These are phyloP conservation scores for Castanea crenata DNA, from an alignment of 306 rosid genomes.

Conservation along the genomic window DNA sequence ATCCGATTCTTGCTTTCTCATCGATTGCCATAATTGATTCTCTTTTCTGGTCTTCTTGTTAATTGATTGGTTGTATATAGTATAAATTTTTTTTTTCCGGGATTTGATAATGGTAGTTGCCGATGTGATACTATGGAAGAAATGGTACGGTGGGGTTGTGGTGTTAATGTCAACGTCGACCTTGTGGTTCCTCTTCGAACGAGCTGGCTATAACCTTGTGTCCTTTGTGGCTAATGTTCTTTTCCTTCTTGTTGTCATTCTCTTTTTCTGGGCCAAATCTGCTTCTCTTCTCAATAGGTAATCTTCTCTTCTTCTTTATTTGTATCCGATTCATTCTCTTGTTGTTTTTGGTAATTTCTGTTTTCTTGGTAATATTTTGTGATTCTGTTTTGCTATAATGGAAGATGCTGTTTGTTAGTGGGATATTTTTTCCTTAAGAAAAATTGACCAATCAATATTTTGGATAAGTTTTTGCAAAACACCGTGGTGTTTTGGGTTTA, in stretches of 20 bases:
- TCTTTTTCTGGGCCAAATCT: slow-evolving; percentile 94
- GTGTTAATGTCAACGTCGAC: slow-evolving; percentile 57
- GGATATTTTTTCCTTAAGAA: background rate
- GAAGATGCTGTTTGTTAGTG: background rate
- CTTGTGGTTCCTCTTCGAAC: slow-evolving; percentile 80
- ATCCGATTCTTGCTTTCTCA: slow-evolving; percentile 7
- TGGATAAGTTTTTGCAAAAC: too few relatives aligned
- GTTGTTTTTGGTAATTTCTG: background rate
- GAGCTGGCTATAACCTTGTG: slow-evolving; percentile 78
- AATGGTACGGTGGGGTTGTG: slow-evolving; percentile 62
- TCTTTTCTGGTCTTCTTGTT: background rate
- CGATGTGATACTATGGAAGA: slow-evolving; percentile 88
- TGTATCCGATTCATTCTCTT: background rate
- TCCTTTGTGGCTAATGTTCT: slow-evolving; percentile 88
- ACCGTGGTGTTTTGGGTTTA: too few relatives aligned
- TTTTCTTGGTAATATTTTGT: background rate
- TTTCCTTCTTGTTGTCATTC: slow-evolving; percentile 78
- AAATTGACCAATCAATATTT: background rate
- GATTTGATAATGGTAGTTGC: slow-evolving; percentile 56
- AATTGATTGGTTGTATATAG: slow-evolving; percentile 6
- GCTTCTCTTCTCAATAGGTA: slow-evolving; percentile 96
- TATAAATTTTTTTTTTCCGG: background rate
- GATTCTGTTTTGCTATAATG: background rate
- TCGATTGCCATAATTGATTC: background rate
- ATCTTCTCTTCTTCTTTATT: background rate